Conservation (phyloP, 768 basidiomycete genomes). For the Pleurotus platypus region DNA sequence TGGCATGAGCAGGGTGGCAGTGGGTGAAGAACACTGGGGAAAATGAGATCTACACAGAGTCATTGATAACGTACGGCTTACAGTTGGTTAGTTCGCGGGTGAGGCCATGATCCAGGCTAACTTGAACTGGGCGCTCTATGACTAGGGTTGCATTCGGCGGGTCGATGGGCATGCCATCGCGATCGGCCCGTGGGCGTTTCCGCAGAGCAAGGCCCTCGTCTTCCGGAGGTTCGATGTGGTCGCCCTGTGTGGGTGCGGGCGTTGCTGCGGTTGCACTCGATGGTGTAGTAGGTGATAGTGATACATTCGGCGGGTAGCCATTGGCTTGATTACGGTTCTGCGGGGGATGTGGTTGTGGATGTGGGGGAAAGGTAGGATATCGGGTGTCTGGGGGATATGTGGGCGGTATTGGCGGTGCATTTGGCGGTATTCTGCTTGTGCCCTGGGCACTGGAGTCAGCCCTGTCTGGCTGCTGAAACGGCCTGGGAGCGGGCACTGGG, state of each 20-base stretch:
- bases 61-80: conserved; percentile 30
- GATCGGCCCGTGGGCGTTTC: neutral
- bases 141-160: conserved; percentile 27
- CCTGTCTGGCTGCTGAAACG: conserved; percentile 28
- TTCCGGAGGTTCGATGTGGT: neutral
- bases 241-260: neutral
- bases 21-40: conserved; percentile 75
- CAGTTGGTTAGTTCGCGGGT: conserved; percentile 74
- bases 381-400: conserved; percentile 11
- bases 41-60: conserved; percentile 4
- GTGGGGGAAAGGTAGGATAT: conserved; percentile 2
- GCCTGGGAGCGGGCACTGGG: conserved; percentile 70
- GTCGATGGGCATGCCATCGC: conserved; percentile 9
- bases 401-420: conserved; percentile 6
- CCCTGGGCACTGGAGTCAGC: conserved; percentile 25
- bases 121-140: conserved; percentile 35
- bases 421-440: conserved; percentile 15
- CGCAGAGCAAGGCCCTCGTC: conserved; percentile 3
- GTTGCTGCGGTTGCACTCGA: neutral
- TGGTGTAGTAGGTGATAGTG: neutral
- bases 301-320: conserved; percentile 3
- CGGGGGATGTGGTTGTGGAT: conserved; percentile 1
- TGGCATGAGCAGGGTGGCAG: conserved; percentile 71
- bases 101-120: conserved; percentile 51
- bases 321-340: neutral